Percentiles rank a stretch among this genome's conserved stretches.
These are phyloP conservation scores for Mycena sanguinolenta DNA, from an alignment of 768 basidiomycete species.

Conservation along the genomic window DNA sequence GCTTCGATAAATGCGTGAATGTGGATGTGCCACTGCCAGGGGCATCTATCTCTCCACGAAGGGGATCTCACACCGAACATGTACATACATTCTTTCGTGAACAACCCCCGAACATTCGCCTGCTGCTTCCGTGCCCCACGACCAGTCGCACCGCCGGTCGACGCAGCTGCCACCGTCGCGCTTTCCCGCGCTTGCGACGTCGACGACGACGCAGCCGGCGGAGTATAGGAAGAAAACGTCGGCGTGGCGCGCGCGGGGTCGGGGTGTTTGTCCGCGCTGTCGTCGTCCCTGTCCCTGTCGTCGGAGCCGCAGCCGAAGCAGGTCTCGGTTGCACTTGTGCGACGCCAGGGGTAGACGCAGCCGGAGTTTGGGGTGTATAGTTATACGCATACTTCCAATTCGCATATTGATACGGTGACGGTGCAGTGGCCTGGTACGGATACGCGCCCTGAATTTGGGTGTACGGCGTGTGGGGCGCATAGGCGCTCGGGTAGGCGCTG, in stretches of 20 bases:
- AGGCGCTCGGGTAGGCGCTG: slow-evolving; percentile 19
- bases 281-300: slow-evolving; percentile 2
- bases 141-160: slow-evolving; percentile 55
- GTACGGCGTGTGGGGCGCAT: slow-evolving; percentile 23
- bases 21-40: too few species aligned
- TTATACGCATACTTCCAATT: slow-evolving; percentile 26
- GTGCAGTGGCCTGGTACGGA: slow-evolving; percentile 20
- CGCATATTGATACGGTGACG: slow-evolving; percentile 24
- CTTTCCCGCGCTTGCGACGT: slow-evolving; percentile 29
- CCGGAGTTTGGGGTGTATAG: slow-evolving; percentile 16
- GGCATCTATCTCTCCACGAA: slow-evolving; percentile 17
- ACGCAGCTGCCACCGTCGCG: slow-evolving; percentile 50
- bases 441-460: slow-evolving; percentile 28
- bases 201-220: too few species aligned
- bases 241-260: too few species aligned
- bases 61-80: neutral
- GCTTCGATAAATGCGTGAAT: slow-evolving; percentile 28
- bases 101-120: slow-evolving; percentile 81
- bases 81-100: slow-evolving; percentile 85
- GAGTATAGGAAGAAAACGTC: slow-evolving; percentile 31
- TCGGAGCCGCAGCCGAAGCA: slow-evolving; percentile 9
- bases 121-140: slow-evolving; percentile 72
- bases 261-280: slow-evolving; percentile 30
- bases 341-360: too few species aligned
- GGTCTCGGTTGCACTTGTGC: slow-evolving; percentile 21